These are phyloP conservation scores for Xanthoconium purpureum DNA, from an alignment of 768 basidiomycete species.

Conservation along the genomic window DNA sequence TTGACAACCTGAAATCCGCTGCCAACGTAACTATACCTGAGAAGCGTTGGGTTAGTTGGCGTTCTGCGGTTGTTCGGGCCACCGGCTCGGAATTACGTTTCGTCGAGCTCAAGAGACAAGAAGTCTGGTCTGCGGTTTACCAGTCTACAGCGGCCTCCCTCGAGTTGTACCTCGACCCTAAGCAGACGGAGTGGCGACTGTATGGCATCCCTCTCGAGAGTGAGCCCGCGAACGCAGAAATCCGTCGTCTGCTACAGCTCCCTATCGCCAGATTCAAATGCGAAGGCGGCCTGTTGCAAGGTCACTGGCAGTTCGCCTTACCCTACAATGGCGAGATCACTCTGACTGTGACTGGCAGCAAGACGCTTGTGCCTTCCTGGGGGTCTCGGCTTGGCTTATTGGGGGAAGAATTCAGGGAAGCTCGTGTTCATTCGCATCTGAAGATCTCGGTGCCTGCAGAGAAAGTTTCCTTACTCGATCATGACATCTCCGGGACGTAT, in stretches of 20 bases:
- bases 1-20: conserved; percentile 48
- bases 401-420: conserved; percentile 61
- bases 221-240: conserved; percentile 75
- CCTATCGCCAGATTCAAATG: conserved; percentile 78
- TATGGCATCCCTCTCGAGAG: conserved; percentile 64
- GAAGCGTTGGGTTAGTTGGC: conserved; percentile 69
- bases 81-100: conserved; percentile 70
- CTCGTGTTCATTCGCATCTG: conserved; percentile 63
- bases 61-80: conserved; percentile 59
- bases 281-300: conserved; percentile 53
- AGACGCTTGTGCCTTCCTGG: conserved; percentile 80
- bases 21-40: conserved; percentile 44
- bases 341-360: conserved; percentile 55
- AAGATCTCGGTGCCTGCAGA: conserved; percentile 56
- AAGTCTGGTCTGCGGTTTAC: conserved; percentile 81
- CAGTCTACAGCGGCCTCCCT: conserved; percentile 66
- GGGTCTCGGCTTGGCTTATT: conserved; percentile 74
- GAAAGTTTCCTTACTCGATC: conserved; percentile 55
- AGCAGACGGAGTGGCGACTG: conserved; percentile 83
- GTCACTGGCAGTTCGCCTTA: conserved; percentile 78
- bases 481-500: conserved; percentile 80
- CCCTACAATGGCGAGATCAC: conserved; percentile 55
- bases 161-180: conserved; percentile 73
- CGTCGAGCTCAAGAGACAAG: conserved; percentile 81
- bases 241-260: conserved; percentile 66